Base-by-base conservation (phyloP, 2,329 filamentous ascomycete species). In the Cercospora zeae-maydis region DNA sequence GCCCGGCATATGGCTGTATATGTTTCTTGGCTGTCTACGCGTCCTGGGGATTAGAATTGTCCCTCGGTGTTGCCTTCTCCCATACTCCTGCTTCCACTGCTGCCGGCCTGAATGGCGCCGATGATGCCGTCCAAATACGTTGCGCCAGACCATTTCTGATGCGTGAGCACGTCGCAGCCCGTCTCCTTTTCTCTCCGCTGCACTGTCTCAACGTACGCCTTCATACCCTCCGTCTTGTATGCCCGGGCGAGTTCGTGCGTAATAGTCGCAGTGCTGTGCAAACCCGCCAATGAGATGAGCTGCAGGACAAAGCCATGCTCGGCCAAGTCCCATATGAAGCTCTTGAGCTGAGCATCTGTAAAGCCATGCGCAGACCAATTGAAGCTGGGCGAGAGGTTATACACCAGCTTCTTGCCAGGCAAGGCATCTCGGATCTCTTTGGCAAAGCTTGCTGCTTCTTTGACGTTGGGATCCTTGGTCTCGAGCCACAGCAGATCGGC, bases 281-380 rank as follows among this genome's bases (percentile, higher is more conserved):
- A 72, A 19, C 86, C 86, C 1, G 86, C 86, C 2, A 88, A 78
- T 7, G 84, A 86, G 67, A 88, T 86, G 45, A 88, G 78, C 76
- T 88, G 86, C 60, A 88, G 78, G 24, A 87, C 82, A 68, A 88
- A 88, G 64, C 93, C 93, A 71, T 97, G 90, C 75, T 88, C 87
- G 8, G 93, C 95, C 68, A 99, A 86, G 76, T 98, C 93, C 93
- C 93, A 98, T 71, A 99, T 90, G 77, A 99, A 99, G 5, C 86
- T 92, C 79, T 90, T 92, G 60, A 99, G 83, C 5, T 89, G 88
- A 65, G 86, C 87, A 67, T 92, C 87, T 2, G 85, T 88, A 78
- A 98, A 99, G 31, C 93, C 95, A 75, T 98, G 93, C 10, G 87
- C 87, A 86, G 96, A 95, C 95, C 95, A 99, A 82, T 99, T 98